Base-by-base conservation (phyloP, 305 asterid genomes). In the Solanum chacoense region DNA sequence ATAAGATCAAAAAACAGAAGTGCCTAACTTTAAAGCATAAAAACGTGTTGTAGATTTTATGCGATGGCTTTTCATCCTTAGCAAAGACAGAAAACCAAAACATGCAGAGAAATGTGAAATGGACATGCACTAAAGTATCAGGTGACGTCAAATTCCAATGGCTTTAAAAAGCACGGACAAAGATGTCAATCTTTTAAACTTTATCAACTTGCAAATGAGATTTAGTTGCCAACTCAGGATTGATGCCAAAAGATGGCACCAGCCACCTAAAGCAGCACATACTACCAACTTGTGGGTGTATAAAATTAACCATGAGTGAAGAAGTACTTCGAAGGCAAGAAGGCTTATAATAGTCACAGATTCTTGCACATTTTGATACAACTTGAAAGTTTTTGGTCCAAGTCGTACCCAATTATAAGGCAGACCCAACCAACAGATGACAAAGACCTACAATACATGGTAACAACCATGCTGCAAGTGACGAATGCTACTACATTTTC, bases 91-190 rank as follows among this genome's bases (percentile, higher is more conserved):
- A 16, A 40, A 26, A 31, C 20, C 28, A 81, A 20, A 74, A 83
- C 67, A 50, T 20, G 73, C 12, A 29, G 38, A 83, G 29, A 55
- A 83, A 83, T 31, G 72, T 83, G 42, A 83, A 32, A 50, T 45
- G 42, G 42, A 83, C 73, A 83, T 83, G 73, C 87, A 83, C 87
- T 14, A 7, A 83, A 45, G 40, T 29, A 50, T 50, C 28, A 50
- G 73, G 45, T 83, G 73, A 83, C 20, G 87, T 83, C 73, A 83
- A 83, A 55, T 83, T 50, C 87, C 87, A 83, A 20, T 83, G 73
- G 42, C 87, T 31, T 14, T 31, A 83, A 31, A 50, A 29, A 45
- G 71, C 86, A 81, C 10, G 11, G 18, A 81, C 71, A 45, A 55
- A 50, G 86, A 55, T 28, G 11, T 50, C 86, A 20, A 31, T 83